Evolutionary conservation across 768 basidiomycete species (phyloP).

Genomic region (Rossbeevera mucosa): DNA sequence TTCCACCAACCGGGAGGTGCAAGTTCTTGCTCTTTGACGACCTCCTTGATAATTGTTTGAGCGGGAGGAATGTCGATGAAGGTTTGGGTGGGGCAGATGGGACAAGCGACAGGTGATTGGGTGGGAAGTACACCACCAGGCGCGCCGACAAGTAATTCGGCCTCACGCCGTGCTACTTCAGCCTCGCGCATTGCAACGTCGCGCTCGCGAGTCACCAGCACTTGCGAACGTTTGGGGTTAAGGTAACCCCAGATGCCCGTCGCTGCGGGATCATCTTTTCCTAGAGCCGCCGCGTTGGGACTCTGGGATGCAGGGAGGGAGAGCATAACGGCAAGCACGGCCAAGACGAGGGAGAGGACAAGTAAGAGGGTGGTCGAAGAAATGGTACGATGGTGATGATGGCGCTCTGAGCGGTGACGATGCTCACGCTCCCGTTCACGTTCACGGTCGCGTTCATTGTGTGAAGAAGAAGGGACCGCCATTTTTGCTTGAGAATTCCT

Average conservation of each 20-base stretch:
- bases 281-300: constrained; percentile 25
- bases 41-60: constrained; percentile 84
- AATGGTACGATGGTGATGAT: constrained; percentile 80
- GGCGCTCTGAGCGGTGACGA: constrained; percentile 57
- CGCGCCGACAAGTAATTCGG: constrained; percentile 76
- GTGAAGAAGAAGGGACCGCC: constrained; percentile 84
- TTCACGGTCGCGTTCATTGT: constrained; percentile 55
- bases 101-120: constrained; percentile 50
- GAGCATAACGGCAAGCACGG: constrained; percentile 88
- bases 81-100: constrained; percentile 52
- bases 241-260: constrained; percentile 67
- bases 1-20: constrained; percentile 78
- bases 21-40: constrained; percentile 76
- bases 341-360: constrained; percentile 79
- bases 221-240: constrained; percentile 78
- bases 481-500: constrained; percentile 50
- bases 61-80: constrained; percentile 54
- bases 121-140: constrained; percentile 72
- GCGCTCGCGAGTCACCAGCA: constrained; percentile 73
- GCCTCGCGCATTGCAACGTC: constrained; percentile 80
- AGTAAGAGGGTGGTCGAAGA: constrained; percentile 87
- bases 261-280: constrained; percentile 35
- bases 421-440: constrained; percentile 51
- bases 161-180: constrained; percentile 85
- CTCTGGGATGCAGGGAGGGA: constrained; percentile 63